These are phyloP conservation scores for Claviceps sorghi DNA, from an alignment of 2,329 filamentous ascomycete genomes.

Conservation along the genomic window DNA sequence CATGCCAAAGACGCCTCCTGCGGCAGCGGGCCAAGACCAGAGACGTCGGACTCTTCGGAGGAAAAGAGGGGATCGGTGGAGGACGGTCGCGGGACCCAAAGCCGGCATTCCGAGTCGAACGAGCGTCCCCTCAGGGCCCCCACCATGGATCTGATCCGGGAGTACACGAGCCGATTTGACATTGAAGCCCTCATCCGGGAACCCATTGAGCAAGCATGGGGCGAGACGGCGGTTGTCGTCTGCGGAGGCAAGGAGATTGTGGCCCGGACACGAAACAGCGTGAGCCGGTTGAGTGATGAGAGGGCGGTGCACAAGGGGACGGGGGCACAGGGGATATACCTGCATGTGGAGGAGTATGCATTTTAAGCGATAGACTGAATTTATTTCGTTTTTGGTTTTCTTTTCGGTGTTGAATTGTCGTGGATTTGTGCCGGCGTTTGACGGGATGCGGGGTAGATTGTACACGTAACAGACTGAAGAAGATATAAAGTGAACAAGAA, in stretches of 20 bases:
- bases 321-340: conserved; percentile 45
- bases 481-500: too few species aligned
- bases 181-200: conserved; percentile 35
- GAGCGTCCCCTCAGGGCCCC: not conserved
- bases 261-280: conserved; percentile 37
- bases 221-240: conserved; percentile 46
- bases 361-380: conserved; percentile 20
- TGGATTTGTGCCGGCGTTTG: too few species aligned
- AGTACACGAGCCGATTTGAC: conserved; percentile 34
- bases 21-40: not conserved
- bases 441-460: too few species aligned
- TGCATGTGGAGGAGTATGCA: conserved; percentile 46
- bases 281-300: conserved; percentile 43
- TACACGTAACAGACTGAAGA: too few species aligned
- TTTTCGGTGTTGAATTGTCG: too few species aligned
- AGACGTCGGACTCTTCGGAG: not conserved
- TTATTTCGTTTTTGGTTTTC: too few species aligned
- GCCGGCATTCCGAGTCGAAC: not conserved
- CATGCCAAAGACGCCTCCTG: not conserved
- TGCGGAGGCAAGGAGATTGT: conserved; percentile 44
- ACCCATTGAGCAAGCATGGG: conserved; percentile 42
- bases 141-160: conserved; percentile 22
- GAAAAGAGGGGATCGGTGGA: not conserved
- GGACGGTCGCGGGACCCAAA: not conserved
- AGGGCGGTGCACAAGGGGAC: conserved; percentile 50